These are phyloP conservation scores for Syzygium oleosum DNA, from an alignment of 345 rosid genomes.

Conservation along the genomic window DNA sequence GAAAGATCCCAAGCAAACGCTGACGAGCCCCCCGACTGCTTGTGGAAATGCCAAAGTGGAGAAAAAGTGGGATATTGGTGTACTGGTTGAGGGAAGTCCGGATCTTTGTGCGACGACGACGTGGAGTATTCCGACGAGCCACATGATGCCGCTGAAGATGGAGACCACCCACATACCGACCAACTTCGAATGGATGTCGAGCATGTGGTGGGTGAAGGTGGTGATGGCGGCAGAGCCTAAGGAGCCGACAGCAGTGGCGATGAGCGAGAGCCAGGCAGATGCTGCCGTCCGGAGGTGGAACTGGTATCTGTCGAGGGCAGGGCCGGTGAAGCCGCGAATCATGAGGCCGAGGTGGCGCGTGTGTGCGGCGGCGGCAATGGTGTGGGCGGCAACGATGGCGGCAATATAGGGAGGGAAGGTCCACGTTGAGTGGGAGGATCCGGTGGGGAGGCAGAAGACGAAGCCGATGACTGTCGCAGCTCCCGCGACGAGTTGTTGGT, in stretches of 20 bases:
- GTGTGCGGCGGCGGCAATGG: constrained; percentile 36
- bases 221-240: constrained; percentile 40
- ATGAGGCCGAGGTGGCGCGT: constrained; percentile 45
- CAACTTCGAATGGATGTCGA: constrained; percentile 7
- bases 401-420: constrained; percentile 41
- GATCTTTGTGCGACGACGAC: constrained; percentile 9
- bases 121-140: constrained; percentile 38
- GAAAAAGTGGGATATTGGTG: background rate
- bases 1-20: constrained; percentile 1
- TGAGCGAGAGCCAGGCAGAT: constrained; percentile 49
- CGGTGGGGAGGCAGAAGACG: constrained; percentile 43
- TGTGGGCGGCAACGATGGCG: constrained; percentile 22
- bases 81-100: background rate
- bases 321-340: constrained; percentile 31
- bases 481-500: constrained; percentile 22
- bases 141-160: constrained; percentile 49
- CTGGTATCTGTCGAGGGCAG: constrained; percentile 5
- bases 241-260: constrained; percentile 32
- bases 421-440: constrained; percentile 29
- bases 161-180: constrained; percentile 51
- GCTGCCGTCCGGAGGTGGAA: constrained; percentile 24
- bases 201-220: constrained; percentile 48
- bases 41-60: constrained; percentile 3
- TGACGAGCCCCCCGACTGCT: background rate
- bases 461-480: constrained; percentile 43